Conservation (phyloP, 805 yeast genomes). For the Hanseniaspora valbyensis region DNA sequence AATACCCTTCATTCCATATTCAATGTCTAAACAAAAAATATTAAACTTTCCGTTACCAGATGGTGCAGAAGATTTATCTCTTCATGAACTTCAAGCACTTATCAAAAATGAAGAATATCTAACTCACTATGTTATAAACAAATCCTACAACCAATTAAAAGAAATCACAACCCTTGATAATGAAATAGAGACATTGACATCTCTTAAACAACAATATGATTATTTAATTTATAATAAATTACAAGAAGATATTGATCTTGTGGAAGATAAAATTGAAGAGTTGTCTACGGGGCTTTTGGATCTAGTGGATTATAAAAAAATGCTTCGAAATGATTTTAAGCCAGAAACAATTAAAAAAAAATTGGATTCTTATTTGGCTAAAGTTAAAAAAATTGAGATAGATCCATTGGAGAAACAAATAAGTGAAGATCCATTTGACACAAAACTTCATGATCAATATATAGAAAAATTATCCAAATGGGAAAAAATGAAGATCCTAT, state of each 20-base stretch:
- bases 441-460: constrained; percentile 23
- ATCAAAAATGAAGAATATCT: constrained; percentile 6
- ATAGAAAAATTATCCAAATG: constrained; percentile 20
- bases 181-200: constrained; percentile 22
- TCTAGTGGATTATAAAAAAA: constrained; percentile 22
- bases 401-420: constrained; percentile 28
- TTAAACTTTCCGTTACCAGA: constrained; percentile 8
- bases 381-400: constrained; percentile 20
- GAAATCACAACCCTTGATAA: constrained; percentile 18
- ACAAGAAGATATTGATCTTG: background rate
- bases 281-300: background rate
- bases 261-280: background rate
- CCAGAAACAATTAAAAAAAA: constrained; percentile 26
- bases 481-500: background rate
- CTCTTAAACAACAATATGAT: constrained; percentile 23
- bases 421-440: constrained; percentile 18
- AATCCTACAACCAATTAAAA: constrained; percentile 18
- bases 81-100: background rate
- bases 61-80: background rate
- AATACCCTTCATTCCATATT: too few relatives aligned
- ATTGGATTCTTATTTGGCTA: constrained; percentile 33
- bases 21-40: too few relatives aligned
- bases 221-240: background rate
- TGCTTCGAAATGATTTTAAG: constrained; percentile 26
- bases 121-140: constrained; percentile 11